Conservation (phyloP, 345 rosid species). For the Bruguiera parviflora region DNA sequence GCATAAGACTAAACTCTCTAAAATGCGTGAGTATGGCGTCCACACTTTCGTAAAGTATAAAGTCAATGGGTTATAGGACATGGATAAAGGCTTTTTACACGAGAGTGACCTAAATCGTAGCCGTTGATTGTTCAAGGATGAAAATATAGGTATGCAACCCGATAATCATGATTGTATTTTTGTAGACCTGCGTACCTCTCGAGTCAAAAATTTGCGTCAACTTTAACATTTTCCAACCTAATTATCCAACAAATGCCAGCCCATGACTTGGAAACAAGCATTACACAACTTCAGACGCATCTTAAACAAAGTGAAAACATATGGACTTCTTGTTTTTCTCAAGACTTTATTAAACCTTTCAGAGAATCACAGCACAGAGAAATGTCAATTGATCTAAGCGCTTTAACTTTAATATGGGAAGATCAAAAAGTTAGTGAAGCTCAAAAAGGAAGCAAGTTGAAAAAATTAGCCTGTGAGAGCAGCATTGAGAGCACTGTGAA, state of each 20-base stretch:
- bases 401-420: constrained; percentile 17
- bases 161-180: not conserved
- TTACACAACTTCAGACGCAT: not conserved
- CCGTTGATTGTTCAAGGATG: no score
- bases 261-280: not conserved
- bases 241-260: not conserved
- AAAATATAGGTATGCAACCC: no score
- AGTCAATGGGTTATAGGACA: no score
- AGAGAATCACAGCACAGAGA: constrained; percentile 8
- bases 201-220: no score
- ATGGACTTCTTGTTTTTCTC: constrained; percentile 4
- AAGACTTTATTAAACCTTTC: constrained; percentile 17
- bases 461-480: constrained; percentile 40
- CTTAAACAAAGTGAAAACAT: constrained; percentile 1
- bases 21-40: no score
- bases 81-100: no score
- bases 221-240: no score
- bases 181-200: not conserved
- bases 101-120: no score
- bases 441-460: constrained; percentile 12
- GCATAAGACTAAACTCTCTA: no score
- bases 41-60: no score
- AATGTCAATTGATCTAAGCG: constrained; percentile 14
- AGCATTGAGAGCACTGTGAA: constrained; percentile 68
- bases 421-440: constrained; percentile 15